Conservation (phyloP, 768 basidiomycete genomes). For the Crassisporium funariophilum region DNA sequence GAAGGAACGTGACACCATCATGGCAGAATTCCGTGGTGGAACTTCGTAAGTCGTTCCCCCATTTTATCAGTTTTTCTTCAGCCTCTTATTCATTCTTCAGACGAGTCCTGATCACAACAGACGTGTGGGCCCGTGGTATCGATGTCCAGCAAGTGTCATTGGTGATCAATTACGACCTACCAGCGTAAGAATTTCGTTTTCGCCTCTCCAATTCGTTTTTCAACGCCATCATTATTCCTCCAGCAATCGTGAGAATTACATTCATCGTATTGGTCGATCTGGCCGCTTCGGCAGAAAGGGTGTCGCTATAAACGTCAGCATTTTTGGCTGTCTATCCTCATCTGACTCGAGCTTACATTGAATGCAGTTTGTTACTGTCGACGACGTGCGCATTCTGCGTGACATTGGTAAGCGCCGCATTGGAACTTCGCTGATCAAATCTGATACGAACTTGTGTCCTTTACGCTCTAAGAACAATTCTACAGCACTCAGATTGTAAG, state of each 20-base stretch:
- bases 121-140: constrained; percentile 97
- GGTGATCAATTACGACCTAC: constrained; percentile 96
- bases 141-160: constrained; percentile 98
- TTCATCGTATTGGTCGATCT: constrained; percentile 98
- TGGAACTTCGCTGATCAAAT: constrained; percentile 1
- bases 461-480: constrained; percentile 82
- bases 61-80: neutral
- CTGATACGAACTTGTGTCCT: constrained; percentile 12
- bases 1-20: constrained; percentile 93
- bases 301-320: constrained; percentile 95
- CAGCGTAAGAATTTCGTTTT: constrained; percentile 58
- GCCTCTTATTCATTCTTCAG: constrained; percentile 37
- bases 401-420: constrained; percentile 76
- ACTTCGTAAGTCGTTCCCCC: constrained; percentile 64
- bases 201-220: constrained; percentile 6
- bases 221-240: constrained; percentile 8
- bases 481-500: constrained; percentile 92
- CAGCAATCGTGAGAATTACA: constrained; percentile 98
- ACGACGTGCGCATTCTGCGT: constrained; percentile 94
- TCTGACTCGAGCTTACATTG: constrained; percentile 15
- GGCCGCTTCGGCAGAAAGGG: constrained; percentile 99
- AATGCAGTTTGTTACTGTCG: constrained; percentile 85
- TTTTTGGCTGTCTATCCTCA: constrained; percentile 5
- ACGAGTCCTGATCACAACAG: constrained; percentile 93
- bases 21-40: constrained; percentile 94